A percentile compares a stretch with the other conserved stretches of the same genome.
Conservation (phyloP, 108 stramenopile species). For the Cyclotella atomus region DNA sequence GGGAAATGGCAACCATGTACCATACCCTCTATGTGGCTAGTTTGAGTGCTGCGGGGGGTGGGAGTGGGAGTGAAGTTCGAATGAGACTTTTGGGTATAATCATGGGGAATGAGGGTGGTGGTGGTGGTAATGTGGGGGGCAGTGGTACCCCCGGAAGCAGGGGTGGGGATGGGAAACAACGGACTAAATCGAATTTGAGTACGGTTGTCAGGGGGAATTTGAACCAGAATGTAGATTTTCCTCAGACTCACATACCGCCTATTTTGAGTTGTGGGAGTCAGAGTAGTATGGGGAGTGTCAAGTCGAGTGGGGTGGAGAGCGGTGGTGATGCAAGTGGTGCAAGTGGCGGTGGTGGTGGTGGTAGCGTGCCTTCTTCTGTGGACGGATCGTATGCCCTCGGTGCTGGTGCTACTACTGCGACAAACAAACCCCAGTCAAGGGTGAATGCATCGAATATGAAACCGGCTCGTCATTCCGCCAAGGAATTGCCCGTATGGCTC, state of each 20-base stretch:
- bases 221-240: constrained; percentile 1
- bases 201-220: not conserved
- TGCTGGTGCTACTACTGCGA: not conserved
- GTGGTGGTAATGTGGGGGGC: constrained; percentile 6
- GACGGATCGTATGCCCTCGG: constrained; percentile 10
- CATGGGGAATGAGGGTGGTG: constrained; percentile 2
- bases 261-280: constrained; percentile 85
- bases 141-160: constrained; percentile 12
- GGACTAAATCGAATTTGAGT: constrained; percentile 3
- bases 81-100: constrained; percentile 12
- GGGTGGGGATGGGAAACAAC: not conserved
- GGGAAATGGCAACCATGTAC: constrained; percentile 97
- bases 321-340: not conserved
- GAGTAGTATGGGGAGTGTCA: constrained; percentile 78
- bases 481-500: constrained; percentile 88
- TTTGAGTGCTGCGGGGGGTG: constrained; percentile 50
- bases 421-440: not conserved
- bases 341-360: not conserved
- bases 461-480: constrained; percentile 64
- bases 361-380: constrained; percentile 3
- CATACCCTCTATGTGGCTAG: constrained; percentile 81
- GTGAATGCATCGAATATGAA: constrained; percentile 30
- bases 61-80: constrained; percentile 31
- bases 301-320: constrained; percentile 22
- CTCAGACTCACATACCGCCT: constrained; percentile 66